phyloP scores from a whole-genome alignment of 2,329 filamentous ascomycete genomes.

The Teratosphaeria epicoccoides region DNA sequence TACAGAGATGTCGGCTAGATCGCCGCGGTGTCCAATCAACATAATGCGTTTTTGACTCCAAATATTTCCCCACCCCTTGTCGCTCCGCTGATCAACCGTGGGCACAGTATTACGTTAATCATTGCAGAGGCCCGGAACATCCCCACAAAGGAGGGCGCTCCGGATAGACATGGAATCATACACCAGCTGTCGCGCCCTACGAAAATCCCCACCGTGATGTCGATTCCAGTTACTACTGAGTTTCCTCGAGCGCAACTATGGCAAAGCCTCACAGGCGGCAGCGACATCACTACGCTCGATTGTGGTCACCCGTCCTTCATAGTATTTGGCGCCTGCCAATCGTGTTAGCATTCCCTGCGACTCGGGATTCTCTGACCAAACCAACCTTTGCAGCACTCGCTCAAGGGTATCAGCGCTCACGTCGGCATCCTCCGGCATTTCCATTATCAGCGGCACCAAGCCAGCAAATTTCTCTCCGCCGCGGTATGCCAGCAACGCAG shows the following conservation, averaged over 20 bases:
- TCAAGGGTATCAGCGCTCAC: slow-evolving; percentile 46
- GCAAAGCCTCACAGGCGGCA: not conserved
- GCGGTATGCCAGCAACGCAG: slow-evolving; percentile 79
- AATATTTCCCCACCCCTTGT: not conserved
- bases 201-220: no score
- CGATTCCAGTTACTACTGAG: no score
- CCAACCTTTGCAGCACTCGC: slow-evolving; percentile 46
- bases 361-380: no score
- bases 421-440: slow-evolving; percentile 57
- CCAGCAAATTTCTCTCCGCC: slow-evolving; percentile 86
- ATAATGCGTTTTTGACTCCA: not conserved
- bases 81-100: no score
- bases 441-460: slow-evolving; percentile 73
- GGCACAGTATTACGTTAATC: no score
- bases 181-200: no score
- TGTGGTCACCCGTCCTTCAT: no score
- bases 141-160: no score
- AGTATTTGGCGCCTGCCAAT: not conserved
- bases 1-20: not conserved
- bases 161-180: no score
- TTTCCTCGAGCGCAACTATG: no score
- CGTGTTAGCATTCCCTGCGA: no score
- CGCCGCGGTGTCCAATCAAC: not conserved
- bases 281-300: not conserved
- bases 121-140: no score